Evolutionary conservation across 176 grass and related monocot genomes (phyloP).

Genomic region (Bothriochloa decipiens): DNA sequence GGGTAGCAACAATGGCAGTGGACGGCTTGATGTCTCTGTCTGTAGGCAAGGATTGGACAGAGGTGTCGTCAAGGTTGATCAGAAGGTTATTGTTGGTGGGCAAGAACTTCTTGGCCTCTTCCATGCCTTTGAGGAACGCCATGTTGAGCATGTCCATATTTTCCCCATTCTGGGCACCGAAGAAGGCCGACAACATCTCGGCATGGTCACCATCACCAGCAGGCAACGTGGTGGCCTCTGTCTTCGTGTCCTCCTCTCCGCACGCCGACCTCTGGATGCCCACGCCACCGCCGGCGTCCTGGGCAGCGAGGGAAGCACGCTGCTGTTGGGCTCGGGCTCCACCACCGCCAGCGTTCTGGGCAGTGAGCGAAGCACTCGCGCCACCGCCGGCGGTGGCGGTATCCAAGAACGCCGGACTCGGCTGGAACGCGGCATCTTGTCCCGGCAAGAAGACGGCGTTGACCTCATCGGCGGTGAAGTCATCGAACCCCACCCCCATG

Average conservation of each 20-base stretch:
- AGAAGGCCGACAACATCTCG: conserved; percentile 32
- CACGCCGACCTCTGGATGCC: background rate
- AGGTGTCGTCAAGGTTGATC: conserved; percentile 17
- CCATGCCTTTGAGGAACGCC: conserved; percentile 54
- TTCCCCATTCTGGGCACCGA: background rate
- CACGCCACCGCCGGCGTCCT: background rate
- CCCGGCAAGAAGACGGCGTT: background rate
- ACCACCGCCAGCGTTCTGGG: background rate
- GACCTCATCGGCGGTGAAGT: conserved; percentile 11
- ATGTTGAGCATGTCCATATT: conserved; percentile 44
- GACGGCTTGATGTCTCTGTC: background rate
- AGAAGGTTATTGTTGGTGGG: conserved; percentile 40
- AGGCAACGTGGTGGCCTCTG: background rate
- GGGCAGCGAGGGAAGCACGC: background rate
- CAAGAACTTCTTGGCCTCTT: conserved; percentile 60
- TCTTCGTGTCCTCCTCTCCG: background rate
- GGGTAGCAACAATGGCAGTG: background rate
- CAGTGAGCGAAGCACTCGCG: background rate
- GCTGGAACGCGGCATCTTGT: background rate
- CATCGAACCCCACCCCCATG: background rate
- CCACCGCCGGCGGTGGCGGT: background rate
- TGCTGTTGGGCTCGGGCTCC: background rate
- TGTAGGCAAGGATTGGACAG: conserved; percentile 15
- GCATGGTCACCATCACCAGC: conserved; percentile 1
- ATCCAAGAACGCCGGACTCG: background rate